Evolutionary conservation across 352 stramenopile genomes (phyloP), one percentile per base, ranked within the genome.

Genomic region (Pilasporangium apinafurcum): DNA sequence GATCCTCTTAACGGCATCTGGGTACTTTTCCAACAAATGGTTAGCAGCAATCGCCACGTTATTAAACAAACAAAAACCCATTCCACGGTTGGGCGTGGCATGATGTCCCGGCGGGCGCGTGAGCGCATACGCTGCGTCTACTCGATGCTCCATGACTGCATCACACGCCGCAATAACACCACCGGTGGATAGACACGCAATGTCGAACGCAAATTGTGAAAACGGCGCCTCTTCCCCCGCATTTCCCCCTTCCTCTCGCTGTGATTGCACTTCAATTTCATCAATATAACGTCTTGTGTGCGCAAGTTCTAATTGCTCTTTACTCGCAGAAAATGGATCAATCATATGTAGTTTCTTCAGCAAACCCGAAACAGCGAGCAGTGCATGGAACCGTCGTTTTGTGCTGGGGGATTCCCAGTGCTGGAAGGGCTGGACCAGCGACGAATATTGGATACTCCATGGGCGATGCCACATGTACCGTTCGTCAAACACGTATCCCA

Each of bases 401-500:
- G 77, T 90, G 58, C 90, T 80, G 2, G 76, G 51, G 25, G 71
- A 63, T 48, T 95, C 83, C 78, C 76, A 95, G 48, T 90, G 83
- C 26, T 61, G 59, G 55, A 81, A 86, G 8, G 72, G 76, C 58
- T 86, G 53, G 9, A 72, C 56, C 4, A 85, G 51, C 30, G 61
- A 33, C 36, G 72, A 76, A 55, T 74, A 72, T 26, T 67, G 66
- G 13, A 66, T 27, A 37, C 59, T 77, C 64, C 72, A 86, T 0
- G 79, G 56, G 0, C 59, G 53, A 38, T 94, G 79, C 82, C 82
- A 90, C 40, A 91, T 51, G 65, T 74, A 90, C 16, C 75, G 69
- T 61, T 93, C 75, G 28, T 93, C 79, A 40, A 72, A 93, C 0
- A 93, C 82, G 56, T 90, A 93, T 7, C 79, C 79, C n/a, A 77